Base-by-base conservation (phyloP, 768 basidiomycete species). In the Boletus huronensis region DNA sequence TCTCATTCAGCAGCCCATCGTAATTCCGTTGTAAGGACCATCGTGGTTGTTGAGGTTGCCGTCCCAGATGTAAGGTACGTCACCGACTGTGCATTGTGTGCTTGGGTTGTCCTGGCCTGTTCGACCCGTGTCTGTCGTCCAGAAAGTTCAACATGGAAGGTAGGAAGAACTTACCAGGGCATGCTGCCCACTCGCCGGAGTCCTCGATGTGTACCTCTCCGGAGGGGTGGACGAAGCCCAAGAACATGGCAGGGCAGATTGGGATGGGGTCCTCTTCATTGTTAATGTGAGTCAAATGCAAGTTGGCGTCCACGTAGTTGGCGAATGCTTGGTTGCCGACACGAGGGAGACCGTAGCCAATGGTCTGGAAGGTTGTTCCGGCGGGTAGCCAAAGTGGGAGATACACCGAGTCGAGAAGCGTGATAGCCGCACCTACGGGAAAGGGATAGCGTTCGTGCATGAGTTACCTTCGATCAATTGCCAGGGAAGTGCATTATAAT, bases 251-350 rank as follows among this genome's bases (percentile, higher is more conserved):
- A 5, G 74, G 74, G 28, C 39, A 47, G 49, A 62, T 74, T 2
- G 78, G 78, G 17, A 79, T 58, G 0, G 70, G 65, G 50, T 79
- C 78, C 48, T 72, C 52, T 55, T 66, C 42, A 68, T 86, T 84
- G 64, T 79, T 84, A 64, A 86, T 76, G 55, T 79, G 83, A 4
- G 75, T 82, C 43, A 83, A 59, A 13, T 69, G 55, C 36, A 72
- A 43, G 41, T 79, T 68, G 11, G 74, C 66, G 57, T 84, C 80
- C 46, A 84, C 76, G 59, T 78, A 79, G 59, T 82, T 59, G 1
- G 83, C 83, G 55, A 85, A 87, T 2, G 74, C 81, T 62, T 79
- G 76, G 67, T 86, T 85, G 13, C 85, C 83, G 26, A 73, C 74
- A 19, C 74, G 65, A 36, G 73, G 75, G 31, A 77, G 63, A 29